Evolutionary conservation across 768 basidiomycete genomes (phyloP).

Genomic region (Candolleomyces aberdarensis): DNA sequence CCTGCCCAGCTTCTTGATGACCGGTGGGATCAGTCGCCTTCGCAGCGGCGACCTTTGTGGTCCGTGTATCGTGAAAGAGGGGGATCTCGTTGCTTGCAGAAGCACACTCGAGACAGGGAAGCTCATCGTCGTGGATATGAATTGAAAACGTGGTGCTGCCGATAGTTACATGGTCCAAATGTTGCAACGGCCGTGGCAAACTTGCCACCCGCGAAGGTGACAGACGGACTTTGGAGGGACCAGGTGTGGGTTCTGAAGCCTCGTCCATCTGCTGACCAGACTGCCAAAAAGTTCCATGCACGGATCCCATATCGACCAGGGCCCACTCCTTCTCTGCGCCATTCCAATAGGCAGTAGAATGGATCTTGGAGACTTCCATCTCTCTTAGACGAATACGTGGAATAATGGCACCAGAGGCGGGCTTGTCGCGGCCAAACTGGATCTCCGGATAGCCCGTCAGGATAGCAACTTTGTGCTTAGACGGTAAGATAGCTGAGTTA

Average conservation of each 20-base stretch:
- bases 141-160: slow-evolving; percentile 70
- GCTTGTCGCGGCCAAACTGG: slow-evolving; percentile 71
- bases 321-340: slow-evolving; percentile 57
- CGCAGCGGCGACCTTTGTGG: slow-evolving; percentile 15
- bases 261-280: slow-evolving; percentile 28
- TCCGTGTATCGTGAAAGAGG: slow-evolving; percentile 37
- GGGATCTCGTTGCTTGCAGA: slow-evolving; percentile 55
- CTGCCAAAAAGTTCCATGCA: slow-evolving; percentile 68
- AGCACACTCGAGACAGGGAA: slow-evolving; percentile 64
- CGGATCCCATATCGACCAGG: slow-evolving; percentile 82
- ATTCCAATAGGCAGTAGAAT: slow-evolving; percentile 77
- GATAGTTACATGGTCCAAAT: slow-evolving; percentile 63
- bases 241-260: slow-evolving; percentile 19
- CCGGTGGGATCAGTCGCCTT: slow-evolving; percentile 21
- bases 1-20: background rate
- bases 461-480: slow-evolving; percentile 37
- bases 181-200: slow-evolving; percentile 57
- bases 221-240: slow-evolving; percentile 42
- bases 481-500: slow-evolving; percentile 60
- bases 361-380: slow-evolving; percentile 80
- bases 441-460: slow-evolving; percentile 55
- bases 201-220: slow-evolving; percentile 68
- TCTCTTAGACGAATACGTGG: slow-evolving; percentile 77
- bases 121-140: slow-evolving; percentile 61
- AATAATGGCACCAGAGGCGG: slow-evolving; percentile 44